A percentile compares a stretch with the other conserved stretches of the same genome.
Conservation (phyloP, 2,329 filamentous ascomycete genomes). For the Xylaria arbuscula region DNA sequence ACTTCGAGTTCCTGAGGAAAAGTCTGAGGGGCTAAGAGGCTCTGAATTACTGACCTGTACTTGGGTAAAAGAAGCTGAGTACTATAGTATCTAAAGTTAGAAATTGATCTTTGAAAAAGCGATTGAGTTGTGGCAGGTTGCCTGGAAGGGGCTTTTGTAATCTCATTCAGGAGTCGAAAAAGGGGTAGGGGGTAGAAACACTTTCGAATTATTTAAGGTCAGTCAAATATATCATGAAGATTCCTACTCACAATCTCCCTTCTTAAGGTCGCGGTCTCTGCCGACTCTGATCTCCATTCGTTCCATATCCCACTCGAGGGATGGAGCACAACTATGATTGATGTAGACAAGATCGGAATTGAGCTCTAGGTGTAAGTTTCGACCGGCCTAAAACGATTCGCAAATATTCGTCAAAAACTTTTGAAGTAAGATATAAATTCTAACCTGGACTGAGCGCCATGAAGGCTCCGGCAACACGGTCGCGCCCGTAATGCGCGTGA, state of each 20-base stretch:
- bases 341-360: slow-evolving; percentile 30
- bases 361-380: slow-evolving; percentile 30
- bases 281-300: slow-evolving; percentile 31
- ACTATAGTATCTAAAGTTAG: slow-evolving; percentile 7
- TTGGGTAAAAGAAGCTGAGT: slow-evolving; percentile 30
- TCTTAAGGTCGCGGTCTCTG: slow-evolving; percentile 16
- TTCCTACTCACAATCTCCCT: slow-evolving; percentile 30
- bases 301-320: slow-evolving; percentile 32
- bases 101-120: neutral
- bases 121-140: neutral
- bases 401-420: neutral
- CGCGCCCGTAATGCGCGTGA: slow-evolving; percentile 33
- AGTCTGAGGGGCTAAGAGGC: neutral
- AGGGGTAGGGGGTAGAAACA: neutral
- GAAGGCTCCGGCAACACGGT: neutral
- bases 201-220: neutral
- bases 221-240: neutral
- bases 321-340: slow-evolving; percentile 34
- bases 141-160: neutral
- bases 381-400: slow-evolving; percentile 14
- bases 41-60: slow-evolving; percentile 19
- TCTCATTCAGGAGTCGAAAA: neutral
- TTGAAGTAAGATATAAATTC: neutral
- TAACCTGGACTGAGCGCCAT: slow-evolving; percentile 32
- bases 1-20: neutral